Conservation (phyloP, 129 eudicot species). For the Ambrosia artemisiifolia region DNA sequence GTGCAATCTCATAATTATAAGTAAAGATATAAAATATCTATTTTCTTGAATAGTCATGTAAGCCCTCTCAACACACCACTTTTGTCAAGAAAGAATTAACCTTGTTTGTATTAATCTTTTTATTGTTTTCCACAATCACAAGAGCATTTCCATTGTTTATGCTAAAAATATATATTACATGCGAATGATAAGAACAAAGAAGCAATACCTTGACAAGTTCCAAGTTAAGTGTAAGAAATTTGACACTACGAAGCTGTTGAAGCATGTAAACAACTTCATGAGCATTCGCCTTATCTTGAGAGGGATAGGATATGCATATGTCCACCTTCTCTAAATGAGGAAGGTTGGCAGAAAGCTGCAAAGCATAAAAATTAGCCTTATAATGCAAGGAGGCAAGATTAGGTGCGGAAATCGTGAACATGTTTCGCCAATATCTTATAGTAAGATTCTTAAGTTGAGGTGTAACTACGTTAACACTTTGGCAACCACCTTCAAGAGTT, state of each 20-base stretch:
- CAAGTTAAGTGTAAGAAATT: conserved; percentile 16
- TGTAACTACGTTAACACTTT: not conserved
- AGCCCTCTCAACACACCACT: not conserved
- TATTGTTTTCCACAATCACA: not conserved
- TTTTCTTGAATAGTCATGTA: not conserved
- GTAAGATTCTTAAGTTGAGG: conserved; percentile 20
- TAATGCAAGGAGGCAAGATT: not conserved
- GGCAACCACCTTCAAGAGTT: not conserved
- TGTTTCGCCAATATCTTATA: not conserved
- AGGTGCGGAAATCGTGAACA: conserved; percentile 10
- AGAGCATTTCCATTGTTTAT: not conserved
- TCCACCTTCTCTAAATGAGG: conserved; percentile 15
- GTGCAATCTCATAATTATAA: not conserved
- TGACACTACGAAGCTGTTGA: conserved; percentile 2
- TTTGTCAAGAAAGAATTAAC: too few relatives aligned
- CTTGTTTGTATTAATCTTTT: not conserved
- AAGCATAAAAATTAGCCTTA: not conserved
- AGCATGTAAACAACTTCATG: not conserved
- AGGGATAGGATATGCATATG: not conserved
- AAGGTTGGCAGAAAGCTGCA: not conserved
- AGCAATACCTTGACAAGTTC: not conserved
- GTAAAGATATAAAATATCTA: not conserved
- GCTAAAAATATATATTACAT: not conserved
- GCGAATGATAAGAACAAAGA: not conserved
- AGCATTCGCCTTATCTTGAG: not conserved